phyloP scores from a whole-genome alignment of 768 basidiomycete species.

The Russula lepida region DNA sequence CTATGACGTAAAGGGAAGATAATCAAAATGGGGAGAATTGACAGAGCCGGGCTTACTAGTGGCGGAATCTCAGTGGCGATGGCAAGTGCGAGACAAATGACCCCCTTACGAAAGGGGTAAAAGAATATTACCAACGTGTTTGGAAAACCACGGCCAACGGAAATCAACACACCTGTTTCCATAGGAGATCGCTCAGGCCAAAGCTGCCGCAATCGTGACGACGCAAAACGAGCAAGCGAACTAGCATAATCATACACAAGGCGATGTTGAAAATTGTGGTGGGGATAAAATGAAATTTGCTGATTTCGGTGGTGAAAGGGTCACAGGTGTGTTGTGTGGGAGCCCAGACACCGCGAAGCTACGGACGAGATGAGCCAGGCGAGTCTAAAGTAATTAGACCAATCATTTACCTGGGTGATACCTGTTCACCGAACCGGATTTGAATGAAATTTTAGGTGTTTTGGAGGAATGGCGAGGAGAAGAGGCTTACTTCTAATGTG shows the following conservation, averaged over 20 bases:
- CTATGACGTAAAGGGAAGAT: background rate
- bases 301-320: background rate
- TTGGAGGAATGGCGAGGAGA: background rate
- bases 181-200: background rate
- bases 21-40: background rate
- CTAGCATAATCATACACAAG: slow-evolving; percentile 1
- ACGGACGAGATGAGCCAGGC: background rate
- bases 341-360: background rate
- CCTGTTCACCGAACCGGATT: background rate
- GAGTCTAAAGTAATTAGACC: background rate
- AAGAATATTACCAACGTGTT: background rate
- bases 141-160: background rate
- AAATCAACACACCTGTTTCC: background rate
- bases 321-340: background rate
- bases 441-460: background rate
- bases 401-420: background rate
- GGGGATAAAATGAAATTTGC: background rate
- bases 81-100: background rate
- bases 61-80: background rate
- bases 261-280: background rate
- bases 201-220: background rate
- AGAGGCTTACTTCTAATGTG: background rate
- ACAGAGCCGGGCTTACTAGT: background rate
- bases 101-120: background rate
- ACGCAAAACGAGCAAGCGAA: background rate